Percentiles rank a stretch among this genome's conserved stretches.
phyloP scores from a whole-genome alignment of 768 basidiomycete genomes.

The Pisolithus microcarpus region DNA sequence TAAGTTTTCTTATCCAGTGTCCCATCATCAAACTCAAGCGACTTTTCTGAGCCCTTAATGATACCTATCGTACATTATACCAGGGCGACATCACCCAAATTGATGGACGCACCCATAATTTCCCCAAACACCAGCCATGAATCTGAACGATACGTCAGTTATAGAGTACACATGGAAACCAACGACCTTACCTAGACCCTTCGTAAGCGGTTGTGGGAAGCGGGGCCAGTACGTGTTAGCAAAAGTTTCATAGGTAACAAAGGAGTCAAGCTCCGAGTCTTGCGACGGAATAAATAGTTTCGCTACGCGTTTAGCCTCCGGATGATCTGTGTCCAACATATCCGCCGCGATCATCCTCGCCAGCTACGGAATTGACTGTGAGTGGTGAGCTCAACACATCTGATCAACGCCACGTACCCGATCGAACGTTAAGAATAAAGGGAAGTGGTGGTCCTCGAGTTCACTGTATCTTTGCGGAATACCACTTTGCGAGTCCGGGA shows the following conservation, averaged over 20 bases:
- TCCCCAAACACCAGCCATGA: conserved; percentile 58
- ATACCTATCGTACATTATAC: conserved; percentile 32
- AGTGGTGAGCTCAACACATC: neutral
- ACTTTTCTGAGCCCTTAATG: conserved; percentile 61
- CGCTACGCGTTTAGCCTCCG: conserved; percentile 1
- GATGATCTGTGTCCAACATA: conserved; percentile 6
- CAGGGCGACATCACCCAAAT: neutral
- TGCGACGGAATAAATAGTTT: conserved; percentile 11
- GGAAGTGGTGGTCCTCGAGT: conserved; percentile 55
- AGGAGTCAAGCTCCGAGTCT: conserved; percentile 15
- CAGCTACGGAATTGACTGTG: conserved; percentile 9
- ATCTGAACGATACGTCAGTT: conserved; percentile 31
- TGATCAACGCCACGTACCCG: conserved; percentile 32
- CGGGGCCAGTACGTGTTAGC: conserved; percentile 50
- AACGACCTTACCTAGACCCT: conserved; percentile 40
- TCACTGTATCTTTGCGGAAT: conserved; percentile 46
- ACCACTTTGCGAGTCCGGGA: conserved; percentile 20
- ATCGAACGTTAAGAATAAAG: conserved; percentile 63
- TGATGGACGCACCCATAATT: conserved; percentile 45
- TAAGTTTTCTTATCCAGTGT: conserved; percentile 43
- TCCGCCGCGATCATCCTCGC: conserved; percentile 22
- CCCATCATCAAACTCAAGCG: conserved; percentile 29
- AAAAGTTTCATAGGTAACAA: conserved; percentile 44
- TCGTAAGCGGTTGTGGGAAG: conserved; percentile 44
- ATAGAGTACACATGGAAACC: neutral